Conservation (phyloP, 805 yeast genomes). For the Teunomyces barrocoloradensis region DNA sequence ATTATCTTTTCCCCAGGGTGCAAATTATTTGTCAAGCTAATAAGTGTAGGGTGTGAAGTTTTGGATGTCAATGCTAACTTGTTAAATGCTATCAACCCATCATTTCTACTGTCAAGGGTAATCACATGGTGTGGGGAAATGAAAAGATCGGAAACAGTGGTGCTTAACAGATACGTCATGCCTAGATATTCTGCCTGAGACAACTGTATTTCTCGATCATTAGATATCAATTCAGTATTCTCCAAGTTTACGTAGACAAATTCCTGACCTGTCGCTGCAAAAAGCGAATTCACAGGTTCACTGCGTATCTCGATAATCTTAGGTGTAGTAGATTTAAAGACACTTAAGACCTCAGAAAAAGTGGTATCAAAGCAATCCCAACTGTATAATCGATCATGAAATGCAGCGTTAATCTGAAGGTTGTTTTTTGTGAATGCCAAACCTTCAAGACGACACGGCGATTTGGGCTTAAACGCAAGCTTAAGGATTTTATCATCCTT, state of each 20-base stretch:
- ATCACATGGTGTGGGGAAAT: conserved; percentile 33
- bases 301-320: not conserved
- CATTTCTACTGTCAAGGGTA: conserved; percentile 14
- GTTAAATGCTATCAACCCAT: conserved; percentile 23
- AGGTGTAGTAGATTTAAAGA: conserved; percentile 23
- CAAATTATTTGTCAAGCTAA: conserved; percentile 6
- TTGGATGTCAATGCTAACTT: conserved; percentile 22
- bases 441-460: not conserved
- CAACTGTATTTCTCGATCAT: conserved; percentile 29
- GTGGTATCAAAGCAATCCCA: conserved; percentile 37
- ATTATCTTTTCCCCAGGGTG: conserved; percentile 11
- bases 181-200: conserved; percentile 15
- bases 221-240: conserved; percentile 20
- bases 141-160: conserved; percentile 14
- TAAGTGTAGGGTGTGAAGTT: conserved; percentile 2
- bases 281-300: conserved; percentile 5
- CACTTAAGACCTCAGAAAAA: conserved; percentile 25
- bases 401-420: conserved; percentile 22
- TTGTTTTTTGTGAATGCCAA: conserved; percentile 15
- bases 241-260: conserved; percentile 14
- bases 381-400: conserved; percentile 17
- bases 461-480: conserved; percentile 18
- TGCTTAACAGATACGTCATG: conserved; percentile 5
- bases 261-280: conserved; percentile 14
- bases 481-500: conserved; percentile 37